These are phyloP conservation scores for Patellaria atrata DNA, from an alignment of 495 filamentous ascomycete genomes.

Conservation along the genomic window DNA sequence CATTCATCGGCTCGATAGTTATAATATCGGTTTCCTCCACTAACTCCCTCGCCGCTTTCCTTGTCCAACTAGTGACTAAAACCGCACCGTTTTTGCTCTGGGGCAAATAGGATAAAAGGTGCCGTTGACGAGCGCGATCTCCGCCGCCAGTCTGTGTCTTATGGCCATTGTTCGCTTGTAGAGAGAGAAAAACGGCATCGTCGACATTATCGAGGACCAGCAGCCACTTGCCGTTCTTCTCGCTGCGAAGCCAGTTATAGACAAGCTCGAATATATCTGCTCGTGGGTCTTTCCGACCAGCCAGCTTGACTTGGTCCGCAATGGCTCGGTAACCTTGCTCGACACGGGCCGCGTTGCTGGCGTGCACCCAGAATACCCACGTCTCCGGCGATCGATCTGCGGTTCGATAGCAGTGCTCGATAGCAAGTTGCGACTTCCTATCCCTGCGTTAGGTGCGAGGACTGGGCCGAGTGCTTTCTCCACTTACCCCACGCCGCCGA, in stretches of 20 bases:
- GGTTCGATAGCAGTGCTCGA: conserved; percentile 33
- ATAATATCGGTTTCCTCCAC: conserved; percentile 29
- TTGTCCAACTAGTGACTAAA: conserved; percentile 11
- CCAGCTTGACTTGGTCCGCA: conserved; percentile 12
- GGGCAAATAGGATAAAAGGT: conserved; percentile 2
- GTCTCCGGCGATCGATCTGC: conserved; percentile 13
- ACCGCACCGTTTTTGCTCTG: conserved; percentile 6
- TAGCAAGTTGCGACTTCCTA: conserved; percentile 42
- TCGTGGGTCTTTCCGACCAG: conserved; percentile 21
- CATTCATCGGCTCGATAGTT: conserved; percentile 26
- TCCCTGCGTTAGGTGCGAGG: conserved; percentile 3
- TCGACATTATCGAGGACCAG: conserved; percentile 41
- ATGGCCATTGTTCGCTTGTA: not conserved
- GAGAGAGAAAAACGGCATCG: conserved; percentile 27
- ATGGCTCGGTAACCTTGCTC: conserved; percentile 16
- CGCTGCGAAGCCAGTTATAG: conserved; percentile 26
- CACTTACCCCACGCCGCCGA: conserved; percentile 38
- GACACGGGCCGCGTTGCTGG: conserved; percentile 16
- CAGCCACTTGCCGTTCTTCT: conserved; percentile 30
- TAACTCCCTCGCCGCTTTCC: conserved; percentile 18
- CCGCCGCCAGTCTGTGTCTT: not conserved
- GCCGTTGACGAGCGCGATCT: not conserved
- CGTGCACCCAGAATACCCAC: conserved; percentile 21
- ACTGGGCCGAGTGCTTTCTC: not conserved
- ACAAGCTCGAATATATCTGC: conserved; percentile 26